These are phyloP conservation scores for Paracamarosporium sp. DNA, from an alignment of 2,329 filamentous ascomycete species.

Conservation along the genomic window DNA sequence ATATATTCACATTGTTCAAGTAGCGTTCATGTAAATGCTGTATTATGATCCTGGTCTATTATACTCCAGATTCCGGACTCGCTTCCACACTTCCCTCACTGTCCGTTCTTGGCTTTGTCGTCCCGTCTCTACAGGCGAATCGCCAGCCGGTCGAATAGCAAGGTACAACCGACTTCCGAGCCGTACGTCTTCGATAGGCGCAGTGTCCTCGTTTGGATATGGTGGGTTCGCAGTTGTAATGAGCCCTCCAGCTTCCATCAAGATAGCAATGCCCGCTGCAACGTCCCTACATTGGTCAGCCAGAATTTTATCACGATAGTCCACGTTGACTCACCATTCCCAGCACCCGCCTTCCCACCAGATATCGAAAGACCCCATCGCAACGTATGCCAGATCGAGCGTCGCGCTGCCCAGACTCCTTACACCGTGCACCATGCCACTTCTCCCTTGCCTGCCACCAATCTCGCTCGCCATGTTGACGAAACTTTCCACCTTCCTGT, in stretches of 20 bases:
- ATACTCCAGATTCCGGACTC: conserved; percentile 72
- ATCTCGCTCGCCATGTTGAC: conserved; percentile 75
- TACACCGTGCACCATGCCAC: conserved; percentile 81
- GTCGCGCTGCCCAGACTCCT: conserved; percentile 76
- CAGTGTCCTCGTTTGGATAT: conserved; percentile 54
- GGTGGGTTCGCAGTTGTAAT: conserved; percentile 78
- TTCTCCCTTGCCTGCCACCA: conserved; percentile 67
- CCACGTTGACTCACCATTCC: conserved; percentile 67
- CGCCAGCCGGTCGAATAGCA: conserved; percentile 73
- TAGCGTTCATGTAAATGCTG: conserved; percentile 19
- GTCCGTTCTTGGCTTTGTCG: conserved; percentile 72
- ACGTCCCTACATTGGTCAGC: conserved; percentile 65
- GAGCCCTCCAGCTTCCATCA: conserved; percentile 76
- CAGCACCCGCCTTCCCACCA: conserved; percentile 86
- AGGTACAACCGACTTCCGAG: conserved; percentile 75
- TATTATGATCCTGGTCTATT: conserved; percentile 64
- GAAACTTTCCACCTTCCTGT: conserved; percentile 76
- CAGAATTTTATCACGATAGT: neutral
- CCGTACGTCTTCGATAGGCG: conserved; percentile 64
- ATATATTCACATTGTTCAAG: neutral
- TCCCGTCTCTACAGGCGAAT: conserved; percentile 66
- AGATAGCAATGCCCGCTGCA: conserved; percentile 74
- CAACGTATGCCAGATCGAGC: conserved; percentile 75
- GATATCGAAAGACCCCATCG: conserved; percentile 78
- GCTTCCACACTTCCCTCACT: conserved; percentile 75